Conservation (phyloP, 2,329 filamentous ascomycete species). For the Hypoxylon rubiginosum region DNA sequence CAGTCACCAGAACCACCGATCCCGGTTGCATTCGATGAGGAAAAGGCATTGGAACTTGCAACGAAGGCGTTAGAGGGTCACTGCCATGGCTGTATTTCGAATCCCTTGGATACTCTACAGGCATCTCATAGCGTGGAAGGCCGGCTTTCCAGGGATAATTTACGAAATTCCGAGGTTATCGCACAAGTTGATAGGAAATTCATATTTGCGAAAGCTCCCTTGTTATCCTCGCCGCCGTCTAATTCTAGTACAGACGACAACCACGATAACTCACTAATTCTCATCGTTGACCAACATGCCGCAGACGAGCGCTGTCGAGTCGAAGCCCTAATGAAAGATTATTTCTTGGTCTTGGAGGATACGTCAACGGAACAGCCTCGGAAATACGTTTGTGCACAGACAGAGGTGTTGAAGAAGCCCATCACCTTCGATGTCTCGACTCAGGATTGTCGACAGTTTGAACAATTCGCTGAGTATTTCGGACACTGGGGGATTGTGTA, state of each 20-base stretch:
- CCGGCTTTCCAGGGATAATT: conserved; percentile 71
- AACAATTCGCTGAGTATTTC: conserved; percentile 69
- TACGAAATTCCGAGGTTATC: conserved; percentile 75
- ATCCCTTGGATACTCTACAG: conserved; percentile 34
- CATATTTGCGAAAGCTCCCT: conserved; percentile 77
- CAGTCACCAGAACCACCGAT: conserved; percentile 61
- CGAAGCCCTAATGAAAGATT: conserved; percentile 74
- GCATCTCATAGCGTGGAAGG: conserved; percentile 52
- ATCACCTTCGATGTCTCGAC: conserved; percentile 74
- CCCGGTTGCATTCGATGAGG: conserved; percentile 55
- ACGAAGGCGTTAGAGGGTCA: conserved; percentile 17
- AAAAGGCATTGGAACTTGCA: conserved; percentile 39
- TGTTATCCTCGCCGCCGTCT: conserved; percentile 31
- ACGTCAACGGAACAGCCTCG: conserved; percentile 1
- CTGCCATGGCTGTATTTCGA: conserved; percentile 26
- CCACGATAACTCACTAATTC: conserved; percentile 60
- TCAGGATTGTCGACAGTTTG: conserved; percentile 72
- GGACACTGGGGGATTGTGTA: conserved; percentile 81
- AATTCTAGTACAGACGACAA: neutral
- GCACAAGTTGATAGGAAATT: conserved; percentile 93
- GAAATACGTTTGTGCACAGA: conserved; percentile 43
- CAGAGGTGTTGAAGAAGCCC: conserved; percentile 62
- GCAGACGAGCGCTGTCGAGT: conserved; percentile 90
- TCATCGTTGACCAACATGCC: conserved; percentile 93
- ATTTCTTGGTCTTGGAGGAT: conserved; percentile 56